Percentiles rank a stretch among this genome's conserved stretches.
Evolutionary conservation across 306 rosid species (phyloP).

Genomic region (Prunus dulcis): DNA sequence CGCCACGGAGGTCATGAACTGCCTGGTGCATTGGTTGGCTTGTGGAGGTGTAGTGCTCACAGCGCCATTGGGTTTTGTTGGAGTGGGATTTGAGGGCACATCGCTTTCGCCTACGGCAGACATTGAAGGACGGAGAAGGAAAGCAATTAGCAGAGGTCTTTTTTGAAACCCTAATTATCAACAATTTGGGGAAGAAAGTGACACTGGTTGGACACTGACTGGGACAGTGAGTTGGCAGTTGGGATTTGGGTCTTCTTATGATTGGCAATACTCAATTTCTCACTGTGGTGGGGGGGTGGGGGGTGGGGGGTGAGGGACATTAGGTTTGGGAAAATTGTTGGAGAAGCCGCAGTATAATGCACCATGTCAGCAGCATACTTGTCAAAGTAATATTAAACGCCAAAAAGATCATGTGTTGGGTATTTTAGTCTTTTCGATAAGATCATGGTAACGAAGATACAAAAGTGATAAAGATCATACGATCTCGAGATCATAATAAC

Average conservation of each 20-base stretch:
- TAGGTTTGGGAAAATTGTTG: no score
- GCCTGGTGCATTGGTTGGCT: conserved; percentile 26
- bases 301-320: no score
- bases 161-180: conserved; percentile 50
- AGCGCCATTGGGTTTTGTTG: not conserved
- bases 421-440: no score
- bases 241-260: not conserved
- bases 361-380: no score
- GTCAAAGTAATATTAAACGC: no score
- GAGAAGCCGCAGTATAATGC: no score
- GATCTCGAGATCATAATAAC: no score
- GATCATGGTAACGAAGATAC: no score
- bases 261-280: not conserved
- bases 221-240: not conserved
- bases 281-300: no score
- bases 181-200: not conserved
- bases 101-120: conserved; percentile 32
- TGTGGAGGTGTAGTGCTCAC: not conserved
- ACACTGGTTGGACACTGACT: not conserved
- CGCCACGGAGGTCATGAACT: conserved; percentile 59
- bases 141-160: conserved; percentile 39
- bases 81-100: not conserved
- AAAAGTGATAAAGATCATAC: no score
- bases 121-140: conserved; percentile 21
- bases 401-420: no score